Percentiles rank a stretch among this genome's conserved stretches.
Conservation (phyloP, 2,329 filamentous ascomycete genomes). For the Colletotrichum sp. region DNA sequence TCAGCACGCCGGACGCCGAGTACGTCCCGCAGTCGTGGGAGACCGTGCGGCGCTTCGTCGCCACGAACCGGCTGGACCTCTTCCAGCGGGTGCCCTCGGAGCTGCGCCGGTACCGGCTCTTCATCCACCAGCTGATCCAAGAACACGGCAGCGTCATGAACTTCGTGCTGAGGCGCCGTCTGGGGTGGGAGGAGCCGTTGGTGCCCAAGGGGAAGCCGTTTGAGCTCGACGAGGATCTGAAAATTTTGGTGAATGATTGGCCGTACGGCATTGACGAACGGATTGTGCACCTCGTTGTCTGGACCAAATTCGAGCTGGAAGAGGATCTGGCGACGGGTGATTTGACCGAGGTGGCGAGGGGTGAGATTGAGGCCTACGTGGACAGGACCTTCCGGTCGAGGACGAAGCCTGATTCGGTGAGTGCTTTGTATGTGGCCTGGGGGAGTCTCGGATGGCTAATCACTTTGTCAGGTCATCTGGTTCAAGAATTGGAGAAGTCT, state of each 20-base stretch:
- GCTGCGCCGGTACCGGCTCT: conserved; percentile 78
- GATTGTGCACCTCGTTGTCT: conserved; percentile 87
- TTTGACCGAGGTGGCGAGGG: conserved; percentile 66
- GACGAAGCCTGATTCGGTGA: conserved; percentile 53
- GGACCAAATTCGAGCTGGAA: conserved; percentile 85
- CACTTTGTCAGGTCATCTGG: conserved; percentile 57
- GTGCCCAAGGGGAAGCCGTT: conserved; percentile 42
- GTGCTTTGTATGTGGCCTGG: background rate
- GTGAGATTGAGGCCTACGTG: conserved; percentile 75
- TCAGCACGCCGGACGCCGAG: conserved; percentile 71
- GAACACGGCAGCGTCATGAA: conserved; percentile 78
- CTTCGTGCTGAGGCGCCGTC: conserved; percentile 73
- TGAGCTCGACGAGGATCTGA: conserved; percentile 61
- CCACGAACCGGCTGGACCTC: conserved; percentile 70
- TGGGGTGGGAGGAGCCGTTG: conserved; percentile 63
- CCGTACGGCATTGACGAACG: conserved; percentile 82
- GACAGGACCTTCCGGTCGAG: conserved; percentile 64
- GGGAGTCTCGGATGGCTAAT: background rate
- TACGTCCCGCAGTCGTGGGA: conserved; percentile 73
- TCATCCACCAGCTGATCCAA: conserved; percentile 65
- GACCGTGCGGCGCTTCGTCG: conserved; percentile 67
- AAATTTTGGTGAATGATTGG: conserved; percentile 89
- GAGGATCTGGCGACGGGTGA: conserved; percentile 71
- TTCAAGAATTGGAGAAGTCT: conserved; percentile 89
- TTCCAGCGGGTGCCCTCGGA: conserved; percentile 82